Base-by-base conservation (phyloP, 164 flowering plant species). In the Magnolia sinica region DNA sequence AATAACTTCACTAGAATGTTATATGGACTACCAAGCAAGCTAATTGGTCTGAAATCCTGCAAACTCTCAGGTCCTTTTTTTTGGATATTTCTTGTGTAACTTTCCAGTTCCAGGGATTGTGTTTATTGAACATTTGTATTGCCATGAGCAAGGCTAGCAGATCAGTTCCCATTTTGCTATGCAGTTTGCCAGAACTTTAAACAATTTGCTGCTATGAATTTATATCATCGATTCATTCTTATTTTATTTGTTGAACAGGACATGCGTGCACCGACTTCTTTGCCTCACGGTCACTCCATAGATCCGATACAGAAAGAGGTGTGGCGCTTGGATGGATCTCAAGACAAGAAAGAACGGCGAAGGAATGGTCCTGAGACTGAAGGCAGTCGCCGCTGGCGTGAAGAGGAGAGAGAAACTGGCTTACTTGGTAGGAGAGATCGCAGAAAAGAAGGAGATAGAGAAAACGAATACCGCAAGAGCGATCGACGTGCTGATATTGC, bases 401-500 rank as follows among this genome's bases (percentile, higher is more conserved):
- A 95, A 84, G 98, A 95, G 82, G 98, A 95, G 79, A 91, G 98
- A 76, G 98, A 95, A 83, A 93, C 97, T 76, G 85, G 92, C 70
- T 78, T 92, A 66, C 91, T 91, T 76, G 89, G 88, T 71, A 83
- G 97, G 82, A 90, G 92, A 85, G 97, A 91, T 27, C 93, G 94
- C 74, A 83, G 94, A 77, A 93, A 92, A 82, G 82, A 81, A 51
- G 96, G 69, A 63, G 79, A 77, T 3, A 37, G 45, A 37, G 45
- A 37, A 37, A 37, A 37, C 7, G 79, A 76, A 49, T 76, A 58
- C 52, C 74, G 79, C 29, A 77, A 77, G 64, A 73, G 50, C 31
- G 76, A 90, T 58, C 90, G 92, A 4, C 96, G 97, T 50, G 72
- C 76, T 81, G 96, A 92, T 63, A 84, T 18, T 81, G 80, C 76